Conservation (phyloP, 108 stramenopile genomes). For the Fistulifera solaris region DNA sequence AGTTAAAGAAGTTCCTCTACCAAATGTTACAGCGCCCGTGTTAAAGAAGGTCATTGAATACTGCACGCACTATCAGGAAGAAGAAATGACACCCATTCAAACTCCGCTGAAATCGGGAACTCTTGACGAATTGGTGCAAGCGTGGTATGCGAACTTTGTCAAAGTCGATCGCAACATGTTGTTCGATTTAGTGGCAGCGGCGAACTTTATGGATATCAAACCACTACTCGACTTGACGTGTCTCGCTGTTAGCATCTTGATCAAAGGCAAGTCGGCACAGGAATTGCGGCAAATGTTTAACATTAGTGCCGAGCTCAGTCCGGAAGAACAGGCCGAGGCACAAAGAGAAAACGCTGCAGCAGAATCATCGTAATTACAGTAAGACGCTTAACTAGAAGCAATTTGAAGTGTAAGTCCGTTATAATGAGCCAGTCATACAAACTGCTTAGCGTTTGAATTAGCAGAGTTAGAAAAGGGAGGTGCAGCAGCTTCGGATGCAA, state of each 20-base stretch:
- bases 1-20: conserved; percentile 91
- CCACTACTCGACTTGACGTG: conserved; percentile 75
- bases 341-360: background rate
- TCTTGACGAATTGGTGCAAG: conserved; percentile 92
- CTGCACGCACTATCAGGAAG: conserved; percentile 82
- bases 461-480: background rate
- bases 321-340: conserved; percentile 82
- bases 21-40: conserved; percentile 88
- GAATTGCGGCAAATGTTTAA: conserved; percentile 95
- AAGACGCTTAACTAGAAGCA: background rate
- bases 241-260: conserved; percentile 50
- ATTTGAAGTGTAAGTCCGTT: background rate
- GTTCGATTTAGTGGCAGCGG: conserved; percentile 76
- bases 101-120: conserved; percentile 90
- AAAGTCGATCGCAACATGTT: conserved; percentile 56
- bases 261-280: conserved; percentile 71
- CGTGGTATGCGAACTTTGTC: conserved; percentile 95
- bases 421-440: background rate
- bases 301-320: conserved; percentile 91
- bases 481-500: conserved; percentile 1
- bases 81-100: conserved; percentile 93
- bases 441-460: background rate
- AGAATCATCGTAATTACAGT: background rate
- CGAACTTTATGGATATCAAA: conserved; percentile 81
- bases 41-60: conserved; percentile 97